Evolutionary conservation across 768 basidiomycete genomes (phyloP), one percentile per base, ranked within the genome.

Genomic region (Gymnopilus junonius): DNA sequence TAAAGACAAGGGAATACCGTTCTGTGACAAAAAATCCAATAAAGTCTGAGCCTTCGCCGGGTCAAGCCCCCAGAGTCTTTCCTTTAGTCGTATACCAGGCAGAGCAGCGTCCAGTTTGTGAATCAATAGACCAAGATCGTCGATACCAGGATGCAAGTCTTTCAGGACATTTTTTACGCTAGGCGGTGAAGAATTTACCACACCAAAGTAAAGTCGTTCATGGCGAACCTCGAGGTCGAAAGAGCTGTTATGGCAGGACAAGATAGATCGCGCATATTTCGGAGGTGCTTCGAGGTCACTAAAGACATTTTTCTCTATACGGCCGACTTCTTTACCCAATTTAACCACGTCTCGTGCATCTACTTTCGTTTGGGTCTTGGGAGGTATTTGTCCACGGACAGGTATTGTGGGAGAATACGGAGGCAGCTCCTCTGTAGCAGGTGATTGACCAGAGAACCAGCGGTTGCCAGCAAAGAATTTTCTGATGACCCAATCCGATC

Each of bases 71-170:
- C 53, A 60, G 20, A 85, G 76, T 51, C 81, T 77, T 57, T 81
- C 78, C 59, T 77, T 76, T 20, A 86, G 75, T 34, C 83, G 76
- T 29, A 83, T 80, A 7, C 85, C 85, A 40, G 85, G 84, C 51
- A 86, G 71, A 55, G 81, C 63, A 34, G 48, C 39, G 40, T 83
- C 81, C 15, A 87, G 72, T 37, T 71, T 74, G 15, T 77, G 67
- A 14, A 83, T 68, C 31, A 85, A 66, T 5, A 61, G 58, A 5
- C 67, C 69, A 51, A 83, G 70, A 11, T 77, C 76, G 23, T 57
- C 58, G 10, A 39, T 20, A 14, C 35, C n/a, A 37, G 37, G 37
- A 8, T 55, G 53, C 40, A 37, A 15, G 31, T n/a, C 34, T 45
- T 46, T 46, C 29, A 54, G 32, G 4, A 21, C 31, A 7, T 45